Conservation (phyloP, 495 filamentous ascomycete genomes). For the Talaromyces proteolyticus region DNA sequence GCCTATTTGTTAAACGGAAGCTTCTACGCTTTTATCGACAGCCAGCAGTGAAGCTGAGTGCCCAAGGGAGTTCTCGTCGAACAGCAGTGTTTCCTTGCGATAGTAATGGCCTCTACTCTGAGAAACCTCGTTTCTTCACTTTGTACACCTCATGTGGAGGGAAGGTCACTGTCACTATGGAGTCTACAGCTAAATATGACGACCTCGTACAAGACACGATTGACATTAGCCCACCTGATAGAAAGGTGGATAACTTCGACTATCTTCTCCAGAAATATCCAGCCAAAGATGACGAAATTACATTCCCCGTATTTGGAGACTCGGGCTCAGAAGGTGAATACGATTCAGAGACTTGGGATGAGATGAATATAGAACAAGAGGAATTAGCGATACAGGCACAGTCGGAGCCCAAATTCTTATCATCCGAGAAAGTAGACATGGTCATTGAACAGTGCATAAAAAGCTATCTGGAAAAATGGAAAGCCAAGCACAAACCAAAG, state of each 20-base stretch:
- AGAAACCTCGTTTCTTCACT: constrained; percentile 15
- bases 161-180: constrained; percentile 17
- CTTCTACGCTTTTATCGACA: constrained; percentile 19
- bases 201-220: neutral
- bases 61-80: constrained; percentile 3
- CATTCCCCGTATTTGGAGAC: constrained; percentile 60
- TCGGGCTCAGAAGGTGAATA: constrained; percentile 52
- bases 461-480: constrained; percentile 53
- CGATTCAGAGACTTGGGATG: constrained; percentile 52
- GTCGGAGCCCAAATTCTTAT: constrained; percentile 20
- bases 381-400: constrained; percentile 6
- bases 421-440: constrained; percentile 37
- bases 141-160: constrained; percentile 17
- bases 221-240: neutral
- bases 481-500: constrained; percentile 43
- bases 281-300: constrained; percentile 33
- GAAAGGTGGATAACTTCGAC: constrained; percentile 15
- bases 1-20: constrained; percentile 18
- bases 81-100: constrained; percentile 22
- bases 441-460: constrained; percentile 49
- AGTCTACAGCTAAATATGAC: constrained; percentile 7
- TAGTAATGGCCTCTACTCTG: constrained; percentile 4
- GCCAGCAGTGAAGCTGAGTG: constrained; percentile 9
- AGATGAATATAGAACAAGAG: constrained; percentile 52
- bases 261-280: constrained; percentile 44